Conservation (phyloP, 345 rosid genomes). For the Aquilaria malaccensis region DNA sequence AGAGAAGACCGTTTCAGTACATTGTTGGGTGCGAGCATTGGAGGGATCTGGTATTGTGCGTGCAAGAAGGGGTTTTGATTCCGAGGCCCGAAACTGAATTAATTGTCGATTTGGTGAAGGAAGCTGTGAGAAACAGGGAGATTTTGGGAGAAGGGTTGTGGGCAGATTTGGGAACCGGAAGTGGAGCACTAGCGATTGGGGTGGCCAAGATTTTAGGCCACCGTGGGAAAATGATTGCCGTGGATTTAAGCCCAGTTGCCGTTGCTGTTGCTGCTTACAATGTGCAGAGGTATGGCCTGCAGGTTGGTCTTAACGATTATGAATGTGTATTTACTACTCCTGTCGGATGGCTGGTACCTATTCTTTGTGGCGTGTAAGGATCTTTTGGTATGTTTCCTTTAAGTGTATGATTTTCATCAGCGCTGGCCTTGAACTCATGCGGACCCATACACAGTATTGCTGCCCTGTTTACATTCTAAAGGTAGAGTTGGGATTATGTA, state of each 20-base stretch:
- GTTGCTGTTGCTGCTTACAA: slow-evolving; percentile 54
- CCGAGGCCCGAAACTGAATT: slow-evolving; percentile 92
- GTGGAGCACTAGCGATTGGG: slow-evolving; percentile 85
- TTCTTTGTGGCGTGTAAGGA: not conserved
- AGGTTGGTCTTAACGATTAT: slow-evolving; percentile 32
- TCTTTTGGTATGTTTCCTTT: not conserved
- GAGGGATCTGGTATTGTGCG: slow-evolving; percentile 80
- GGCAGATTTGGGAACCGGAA: slow-evolving; percentile 92
- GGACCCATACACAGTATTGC: not conserved
- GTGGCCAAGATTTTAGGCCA: slow-evolving; percentile 38
- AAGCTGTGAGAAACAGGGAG: slow-evolving; percentile 22
- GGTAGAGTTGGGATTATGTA: not conserved
- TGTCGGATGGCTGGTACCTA: not conserved
- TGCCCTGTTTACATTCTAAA: not conserved
- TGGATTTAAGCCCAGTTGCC: slow-evolving; percentile 69
- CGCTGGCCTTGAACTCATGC: not conserved
- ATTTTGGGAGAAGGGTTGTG: slow-evolving; percentile 44
- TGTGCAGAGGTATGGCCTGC: slow-evolving; percentile 55
- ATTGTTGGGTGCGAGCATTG: slow-evolving; percentile 92
- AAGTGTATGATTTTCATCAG: not conserved
- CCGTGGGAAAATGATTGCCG: slow-evolving; percentile 56
- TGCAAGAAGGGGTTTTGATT: slow-evolving; percentile 86
- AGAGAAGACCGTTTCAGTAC: slow-evolving; percentile 84
- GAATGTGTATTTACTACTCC: not conserved
- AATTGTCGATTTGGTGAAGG: slow-evolving; percentile 58